phyloP scores from a whole-genome alignment of 2,329 filamentous ascomycete genomes.

The Colletotrichum plurivorum region DNA sequence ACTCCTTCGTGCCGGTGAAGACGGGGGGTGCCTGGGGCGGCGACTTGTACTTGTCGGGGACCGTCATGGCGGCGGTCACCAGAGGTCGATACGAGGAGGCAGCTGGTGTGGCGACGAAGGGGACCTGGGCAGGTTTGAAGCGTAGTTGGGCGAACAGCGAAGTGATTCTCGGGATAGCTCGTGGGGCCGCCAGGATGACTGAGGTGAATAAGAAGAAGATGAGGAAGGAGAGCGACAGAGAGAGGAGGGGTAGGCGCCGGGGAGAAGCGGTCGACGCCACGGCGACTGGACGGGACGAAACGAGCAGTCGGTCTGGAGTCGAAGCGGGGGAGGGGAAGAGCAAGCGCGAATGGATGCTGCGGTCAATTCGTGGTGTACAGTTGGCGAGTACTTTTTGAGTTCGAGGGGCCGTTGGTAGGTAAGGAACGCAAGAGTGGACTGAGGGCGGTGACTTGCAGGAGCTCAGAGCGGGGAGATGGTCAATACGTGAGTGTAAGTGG shows the following conservation, averaged over 20 bases:
- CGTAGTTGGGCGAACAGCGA: slow-evolving; percentile 71
- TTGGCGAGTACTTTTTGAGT: slow-evolving; percentile 14
- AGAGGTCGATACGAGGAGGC: slow-evolving; percentile 49
- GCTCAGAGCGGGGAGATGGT: slow-evolving; percentile 14
- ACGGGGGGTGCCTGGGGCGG: slow-evolving; percentile 84
- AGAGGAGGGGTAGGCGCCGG: slow-evolving; percentile 52
- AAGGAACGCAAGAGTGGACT: slow-evolving; percentile 27
- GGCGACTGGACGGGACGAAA: slow-evolving; percentile 44
- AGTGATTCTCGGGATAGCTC: slow-evolving; percentile 70
- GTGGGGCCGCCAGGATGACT: slow-evolving; percentile 77
- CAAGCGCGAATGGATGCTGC: not conserved
- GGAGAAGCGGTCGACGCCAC: slow-evolving; percentile 53
- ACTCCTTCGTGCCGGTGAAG: slow-evolving; percentile 81
- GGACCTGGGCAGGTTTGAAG: slow-evolving; percentile 50
- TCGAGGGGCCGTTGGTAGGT: slow-evolving; percentile 4
- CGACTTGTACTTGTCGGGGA: slow-evolving; percentile 74
- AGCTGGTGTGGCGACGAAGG: slow-evolving; percentile 44
- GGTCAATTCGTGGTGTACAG: not conserved
- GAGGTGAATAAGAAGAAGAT: slow-evolving; percentile 68
- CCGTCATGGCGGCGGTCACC: slow-evolving; percentile 72
- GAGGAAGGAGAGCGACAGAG: slow-evolving; percentile 59
- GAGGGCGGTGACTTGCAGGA: slow-evolving; percentile 28
- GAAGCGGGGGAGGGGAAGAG: slow-evolving; percentile 35
- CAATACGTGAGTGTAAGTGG: slow-evolving; percentile 17
- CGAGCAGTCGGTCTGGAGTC: slow-evolving; percentile 28